Evolutionary conservation across 768 basidiomycete genomes (phyloP).

Genomic region (Panus rudis): DNA sequence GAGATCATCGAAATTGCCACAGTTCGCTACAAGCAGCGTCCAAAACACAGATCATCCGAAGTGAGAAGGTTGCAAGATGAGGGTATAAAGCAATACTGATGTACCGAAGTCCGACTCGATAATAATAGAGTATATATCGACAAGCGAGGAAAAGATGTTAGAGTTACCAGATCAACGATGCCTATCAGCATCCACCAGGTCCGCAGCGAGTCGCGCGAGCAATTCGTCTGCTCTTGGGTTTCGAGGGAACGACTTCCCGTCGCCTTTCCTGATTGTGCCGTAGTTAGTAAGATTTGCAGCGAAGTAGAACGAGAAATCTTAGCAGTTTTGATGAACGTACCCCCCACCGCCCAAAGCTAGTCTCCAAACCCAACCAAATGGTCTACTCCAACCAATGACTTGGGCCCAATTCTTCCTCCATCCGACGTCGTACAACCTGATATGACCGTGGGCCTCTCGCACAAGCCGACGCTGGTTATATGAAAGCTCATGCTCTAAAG

Average conservation of each 20-base stretch:
- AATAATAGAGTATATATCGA: background rate
- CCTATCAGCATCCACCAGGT: constrained; percentile 52
- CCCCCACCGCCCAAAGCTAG: constrained; percentile 56
- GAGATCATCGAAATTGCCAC: no score
- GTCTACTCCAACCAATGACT: constrained; percentile 53
- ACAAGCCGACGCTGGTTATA: constrained; percentile 59
- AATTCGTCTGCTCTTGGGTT: constrained; percentile 63
- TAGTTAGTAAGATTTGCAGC: background rate
- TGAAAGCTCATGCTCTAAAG: constrained; percentile 65
- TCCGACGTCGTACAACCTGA: constrained; percentile 68
- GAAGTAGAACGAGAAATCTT: background rate
- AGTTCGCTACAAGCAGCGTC: no score
- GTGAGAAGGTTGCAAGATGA: no score
- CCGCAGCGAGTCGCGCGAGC: constrained; percentile 56
- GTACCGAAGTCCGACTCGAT: no score
- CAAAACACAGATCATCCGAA: no score
- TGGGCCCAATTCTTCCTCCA: constrained; percentile 66
- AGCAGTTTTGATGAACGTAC: constrained; percentile 33
- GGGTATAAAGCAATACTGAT: no score
- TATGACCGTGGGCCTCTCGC: constrained; percentile 49
- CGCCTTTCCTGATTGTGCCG: constrained; percentile 37
- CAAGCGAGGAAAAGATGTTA: no score
- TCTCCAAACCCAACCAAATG: constrained; percentile 45
- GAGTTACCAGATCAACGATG: constrained; percentile 24
- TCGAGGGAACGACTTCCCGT: constrained; percentile 61